Evolutionary conservation across 176 grass and related monocot species (phyloP), one percentile per base, ranked within the genome.

Genomic region (Avena insularis): DNA sequence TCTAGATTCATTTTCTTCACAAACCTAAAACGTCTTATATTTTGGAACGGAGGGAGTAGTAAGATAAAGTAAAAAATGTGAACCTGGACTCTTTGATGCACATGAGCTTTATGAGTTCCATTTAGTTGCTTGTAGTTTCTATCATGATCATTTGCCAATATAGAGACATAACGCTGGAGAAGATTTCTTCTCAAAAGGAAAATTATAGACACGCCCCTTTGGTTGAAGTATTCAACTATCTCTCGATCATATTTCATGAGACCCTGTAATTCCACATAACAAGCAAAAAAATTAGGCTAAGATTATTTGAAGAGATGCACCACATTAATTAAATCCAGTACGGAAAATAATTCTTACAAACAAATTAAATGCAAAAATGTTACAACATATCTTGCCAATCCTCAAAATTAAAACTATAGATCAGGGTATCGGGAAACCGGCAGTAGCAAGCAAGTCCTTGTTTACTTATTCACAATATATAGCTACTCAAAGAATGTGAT

Each of bases 151-250:
- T 99, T 99, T 83, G 92, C 87, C 78, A 99, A 87, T 86, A 94
- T 83, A 43, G 97, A 99, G 53, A 99, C 94, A 87, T 94, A 61
- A 21, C 92, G 87, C 75, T 85, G 91, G 48, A 99, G 93, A 81
- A 91, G 89, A 69, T 97, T 94, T 86, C 94, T 99, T 94, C 94
- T 88, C 80, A 99, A 92, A 48, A 96, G 90, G 38, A 99, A 96
- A 80, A 99, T 94, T 79, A 71, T 73, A 86, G 85, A 96, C 8
- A 96, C 97, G 23, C 97, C 91, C 69, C 83, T 96, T 88, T 48
- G 58, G 55, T 94, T 90, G 86, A 99, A 99, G 87, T 99, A 99
- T 86, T 93, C 81, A 49, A 56, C 78, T 82, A 99, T 89, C 79
- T 99, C 89, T 80, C 81, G 12, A 88, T 99, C 91, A 71, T 96